Conservation (phyloP, 2,329 filamentous ascomycete species). For the Alternaria sp. region DNA sequence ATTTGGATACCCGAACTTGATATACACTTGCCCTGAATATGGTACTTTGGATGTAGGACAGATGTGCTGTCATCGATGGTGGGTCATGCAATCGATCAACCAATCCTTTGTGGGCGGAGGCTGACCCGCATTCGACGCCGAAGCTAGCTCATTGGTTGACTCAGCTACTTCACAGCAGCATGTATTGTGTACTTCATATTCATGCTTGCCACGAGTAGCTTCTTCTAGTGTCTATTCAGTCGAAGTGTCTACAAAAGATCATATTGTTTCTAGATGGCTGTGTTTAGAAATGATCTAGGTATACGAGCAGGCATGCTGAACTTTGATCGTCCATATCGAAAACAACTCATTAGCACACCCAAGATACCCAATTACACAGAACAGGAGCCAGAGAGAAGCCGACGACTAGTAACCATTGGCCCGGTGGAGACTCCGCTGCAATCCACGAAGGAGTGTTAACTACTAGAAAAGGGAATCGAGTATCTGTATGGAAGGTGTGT, state of each 20-base stretch:
- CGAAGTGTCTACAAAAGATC: background rate
- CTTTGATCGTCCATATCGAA: background rate
- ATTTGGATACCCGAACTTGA: background rate
- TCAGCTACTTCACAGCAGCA: background rate
- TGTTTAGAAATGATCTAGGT: background rate
- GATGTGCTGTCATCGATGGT: slow-evolving; percentile 8
- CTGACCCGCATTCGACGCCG: background rate
- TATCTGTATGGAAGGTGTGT: background rate
- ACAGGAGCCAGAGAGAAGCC: background rate
- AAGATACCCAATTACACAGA: background rate
- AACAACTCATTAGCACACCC: background rate
- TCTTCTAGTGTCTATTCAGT: background rate
- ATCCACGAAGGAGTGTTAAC: background rate
- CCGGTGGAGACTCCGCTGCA: background rate
- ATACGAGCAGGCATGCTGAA: background rate
- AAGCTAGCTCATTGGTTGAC: background rate
- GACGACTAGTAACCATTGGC: background rate
- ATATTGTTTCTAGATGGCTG: background rate
- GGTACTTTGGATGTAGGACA: background rate
- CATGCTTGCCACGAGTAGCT: background rate
- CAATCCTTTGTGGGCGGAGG: slow-evolving; percentile 1
- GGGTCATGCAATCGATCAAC: background rate
- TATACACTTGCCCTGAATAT: background rate
- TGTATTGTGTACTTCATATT: background rate
- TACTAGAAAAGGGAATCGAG: background rate